Evolutionary conservation across 208 protist genomes (phyloP).

Genomic region (Wallacemonas sp.): DNA sequence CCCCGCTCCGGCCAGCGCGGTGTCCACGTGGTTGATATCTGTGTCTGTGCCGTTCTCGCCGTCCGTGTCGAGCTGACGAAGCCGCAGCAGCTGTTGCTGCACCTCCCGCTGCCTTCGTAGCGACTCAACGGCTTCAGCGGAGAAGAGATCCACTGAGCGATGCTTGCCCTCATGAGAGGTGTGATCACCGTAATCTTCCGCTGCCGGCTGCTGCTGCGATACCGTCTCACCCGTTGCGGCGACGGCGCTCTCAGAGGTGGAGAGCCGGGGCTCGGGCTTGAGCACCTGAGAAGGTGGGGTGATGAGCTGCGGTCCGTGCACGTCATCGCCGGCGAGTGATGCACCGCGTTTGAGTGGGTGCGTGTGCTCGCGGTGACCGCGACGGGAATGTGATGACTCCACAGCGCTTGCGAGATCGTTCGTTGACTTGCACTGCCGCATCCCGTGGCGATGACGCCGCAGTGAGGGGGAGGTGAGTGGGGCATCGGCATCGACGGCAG

Average conservation of each 20-base stretch:
- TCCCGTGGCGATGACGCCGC: neutral
- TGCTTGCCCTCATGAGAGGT: too few relatives aligned
- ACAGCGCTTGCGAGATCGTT: too few relatives aligned
- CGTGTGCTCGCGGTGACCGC: too few relatives aligned
- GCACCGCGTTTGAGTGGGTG: too few relatives aligned
- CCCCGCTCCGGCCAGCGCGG: neutral
- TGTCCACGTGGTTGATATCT: neutral
- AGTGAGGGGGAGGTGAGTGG: too few relatives aligned
- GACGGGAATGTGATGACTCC: too few relatives aligned
- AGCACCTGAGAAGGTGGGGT: neutral
- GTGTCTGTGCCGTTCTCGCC: constrained; percentile 1
- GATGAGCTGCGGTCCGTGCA: neutral
- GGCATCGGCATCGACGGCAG: too few relatives aligned
- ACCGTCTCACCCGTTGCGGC: too few relatives aligned
- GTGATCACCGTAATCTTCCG: too few relatives aligned
- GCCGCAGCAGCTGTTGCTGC: neutral
- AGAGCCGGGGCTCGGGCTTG: too few relatives aligned
- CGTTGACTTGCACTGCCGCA: neutral
- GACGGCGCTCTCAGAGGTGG: too few relatives aligned
- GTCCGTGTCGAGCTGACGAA: neutral
- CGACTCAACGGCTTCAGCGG: neutral
- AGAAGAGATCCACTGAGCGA: neutral
- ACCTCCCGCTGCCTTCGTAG: neutral
- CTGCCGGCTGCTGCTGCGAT: neutral
- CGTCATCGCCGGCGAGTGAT: neutral